Evolutionary conservation across 2,329 filamentous ascomycete species (phyloP).

Genomic region (Ascochyta koolunga): DNA sequence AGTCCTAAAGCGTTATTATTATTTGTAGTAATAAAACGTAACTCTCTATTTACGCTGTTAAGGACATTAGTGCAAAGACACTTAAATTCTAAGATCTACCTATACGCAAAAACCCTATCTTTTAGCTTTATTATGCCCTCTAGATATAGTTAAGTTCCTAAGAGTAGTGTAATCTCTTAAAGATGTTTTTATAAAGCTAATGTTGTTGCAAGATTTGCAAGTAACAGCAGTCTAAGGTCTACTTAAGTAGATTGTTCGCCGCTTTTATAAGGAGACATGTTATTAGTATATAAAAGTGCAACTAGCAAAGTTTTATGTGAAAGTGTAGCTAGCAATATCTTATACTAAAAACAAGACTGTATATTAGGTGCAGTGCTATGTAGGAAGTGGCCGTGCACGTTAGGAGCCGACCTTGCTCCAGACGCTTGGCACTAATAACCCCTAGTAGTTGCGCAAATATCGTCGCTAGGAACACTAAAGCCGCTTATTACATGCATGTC

Average conservation of each 20-base stretch:
- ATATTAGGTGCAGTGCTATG: not conserved
- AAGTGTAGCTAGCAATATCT: not conserved
- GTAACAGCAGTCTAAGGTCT: not conserved
- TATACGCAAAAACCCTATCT: not conserved
- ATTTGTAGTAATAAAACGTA: not conserved
- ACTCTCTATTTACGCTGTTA: not conserved
- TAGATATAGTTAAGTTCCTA: not conserved
- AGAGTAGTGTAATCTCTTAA: not conserved
- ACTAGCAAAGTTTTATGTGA: not conserved
- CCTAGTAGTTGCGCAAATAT: slow-evolving; percentile 9
- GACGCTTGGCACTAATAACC: not conserved
- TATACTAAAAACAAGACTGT: not conserved
- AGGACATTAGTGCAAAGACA: not conserved
- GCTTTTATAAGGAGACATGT: not conserved
- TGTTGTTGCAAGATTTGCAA: not conserved
- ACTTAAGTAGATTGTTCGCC: not conserved
- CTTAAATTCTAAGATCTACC: not conserved
- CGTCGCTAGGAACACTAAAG: not conserved
- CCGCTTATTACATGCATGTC: not conserved
- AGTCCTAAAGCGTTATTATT: not conserved
- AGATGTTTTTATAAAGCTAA: not conserved
- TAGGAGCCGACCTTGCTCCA: not conserved
- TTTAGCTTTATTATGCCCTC: not conserved
- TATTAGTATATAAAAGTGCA: not conserved
- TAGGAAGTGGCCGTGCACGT: too few species aligned